Percentiles rank a stretch among this genome's conserved stretches.
Conservation (phyloP, 192 early-diverging fungal genomes). For the Allomyces javanicus region DNA sequence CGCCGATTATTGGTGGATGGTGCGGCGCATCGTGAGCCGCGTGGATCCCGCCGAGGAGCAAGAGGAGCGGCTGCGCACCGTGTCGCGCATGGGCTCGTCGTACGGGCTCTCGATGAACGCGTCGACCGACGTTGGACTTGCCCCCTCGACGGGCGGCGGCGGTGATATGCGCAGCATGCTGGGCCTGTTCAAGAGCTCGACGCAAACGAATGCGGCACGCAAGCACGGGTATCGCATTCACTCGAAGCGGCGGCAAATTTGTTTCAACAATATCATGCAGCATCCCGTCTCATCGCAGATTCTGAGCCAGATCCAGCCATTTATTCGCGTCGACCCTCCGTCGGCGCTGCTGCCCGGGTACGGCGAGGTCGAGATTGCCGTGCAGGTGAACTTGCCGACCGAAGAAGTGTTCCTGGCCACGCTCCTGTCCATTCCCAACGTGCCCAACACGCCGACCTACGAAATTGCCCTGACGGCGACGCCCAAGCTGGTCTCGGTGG, state of each 20-base stretch:
- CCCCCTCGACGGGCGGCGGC: constrained; percentile 1
- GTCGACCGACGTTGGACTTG: not conserved
- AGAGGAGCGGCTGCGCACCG: not conserved
- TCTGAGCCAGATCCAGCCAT: constrained; percentile 11
- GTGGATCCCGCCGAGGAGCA: constrained; percentile 10
- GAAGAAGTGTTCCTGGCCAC: constrained; percentile 45
- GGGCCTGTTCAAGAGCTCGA: not conserved
- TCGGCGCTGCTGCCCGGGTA: constrained; percentile 24
- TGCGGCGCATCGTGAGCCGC: constrained; percentile 18
- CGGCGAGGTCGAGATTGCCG: constrained; percentile 23
- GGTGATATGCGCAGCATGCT: not conserved
- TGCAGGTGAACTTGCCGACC: constrained; percentile 28
- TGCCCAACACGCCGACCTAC: constrained; percentile 25
- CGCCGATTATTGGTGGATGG: constrained; percentile 15
- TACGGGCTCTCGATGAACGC: not conserved
- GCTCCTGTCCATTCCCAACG: constrained; percentile 21
- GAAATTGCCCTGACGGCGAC: constrained; percentile 39
- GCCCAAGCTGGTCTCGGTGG: constrained; percentile 31
- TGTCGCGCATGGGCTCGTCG: too few relatives aligned
- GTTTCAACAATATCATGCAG: constrained; percentile 30
- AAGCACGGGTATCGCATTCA: constrained; percentile 10
- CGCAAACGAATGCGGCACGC: constrained; percentile 1
- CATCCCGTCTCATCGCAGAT: constrained; percentile 29
- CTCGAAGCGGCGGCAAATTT: constrained; percentile 37
- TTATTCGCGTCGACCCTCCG: constrained; percentile 26